These are phyloP conservation scores for Furcasterigmium sp. DNA, from an alignment of 2,329 filamentous ascomycete genomes.

Conservation along the genomic window DNA sequence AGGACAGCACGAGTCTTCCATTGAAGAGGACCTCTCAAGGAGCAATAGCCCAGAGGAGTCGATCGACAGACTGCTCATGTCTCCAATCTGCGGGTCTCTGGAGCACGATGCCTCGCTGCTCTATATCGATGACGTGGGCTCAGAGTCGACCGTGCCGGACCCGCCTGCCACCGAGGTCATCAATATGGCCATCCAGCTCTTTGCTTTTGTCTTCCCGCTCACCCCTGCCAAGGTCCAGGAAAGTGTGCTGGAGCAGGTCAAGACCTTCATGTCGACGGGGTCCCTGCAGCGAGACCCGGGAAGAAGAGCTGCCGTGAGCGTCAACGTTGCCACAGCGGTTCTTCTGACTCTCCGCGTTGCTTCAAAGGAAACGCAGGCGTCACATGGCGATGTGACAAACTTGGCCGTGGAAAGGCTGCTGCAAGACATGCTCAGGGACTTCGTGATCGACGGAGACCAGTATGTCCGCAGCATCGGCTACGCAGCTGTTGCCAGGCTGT, in stretches of 20 bases:
- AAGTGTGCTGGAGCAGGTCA: conserved; percentile 89
- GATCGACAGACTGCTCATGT: conserved; percentile 57
- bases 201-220: conserved; percentile 84
- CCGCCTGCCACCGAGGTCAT: conserved; percentile 90
- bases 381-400: conserved; percentile 68
- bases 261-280: conserved; percentile 78
- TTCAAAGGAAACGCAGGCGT: conserved; percentile 70
- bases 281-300: conserved; percentile 80
- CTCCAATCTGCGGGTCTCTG: conserved; percentile 74
- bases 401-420: conserved; percentile 77
- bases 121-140: conserved; percentile 56
- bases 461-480: conserved; percentile 83
- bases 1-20: conserved; percentile 57
- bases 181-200: conserved; percentile 88
- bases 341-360: conserved; percentile 77
- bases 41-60: conserved; percentile 56
- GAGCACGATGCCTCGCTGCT: conserved; percentile 86
- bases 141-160: conserved; percentile 47
- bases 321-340: conserved; percentile 83
- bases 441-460: conserved; percentile 78
- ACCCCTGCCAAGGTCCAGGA: conserved; percentile 91
- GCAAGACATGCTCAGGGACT: conserved; percentile 66
- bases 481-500: conserved; percentile 79
- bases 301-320: conserved; percentile 81
- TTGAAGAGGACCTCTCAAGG: conserved; percentile 39